A percentile compares a stretch with the other conserved stretches of the same genome.
phyloP scores from a whole-genome alignment of 441 rosid genomes.

The Erysimum cheiri region DNA sequence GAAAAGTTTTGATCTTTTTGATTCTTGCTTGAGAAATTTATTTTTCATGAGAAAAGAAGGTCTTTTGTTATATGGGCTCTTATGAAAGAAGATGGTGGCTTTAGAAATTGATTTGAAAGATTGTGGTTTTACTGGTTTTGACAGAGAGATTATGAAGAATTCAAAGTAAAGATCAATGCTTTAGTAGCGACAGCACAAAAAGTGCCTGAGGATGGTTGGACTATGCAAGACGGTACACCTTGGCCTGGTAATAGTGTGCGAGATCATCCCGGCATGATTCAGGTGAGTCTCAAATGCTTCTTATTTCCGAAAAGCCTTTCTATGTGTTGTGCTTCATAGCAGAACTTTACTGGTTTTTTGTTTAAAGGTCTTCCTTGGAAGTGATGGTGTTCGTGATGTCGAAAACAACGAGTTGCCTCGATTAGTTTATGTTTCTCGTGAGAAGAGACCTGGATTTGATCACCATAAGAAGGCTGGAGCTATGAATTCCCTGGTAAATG shows the following conservation, averaged over 20 bases:
- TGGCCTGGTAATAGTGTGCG: slow-evolving; percentile 96
- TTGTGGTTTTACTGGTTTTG: slow-evolving; percentile 33
- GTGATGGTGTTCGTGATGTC: slow-evolving; percentile 76
- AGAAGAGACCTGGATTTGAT: slow-evolving; percentile 95
- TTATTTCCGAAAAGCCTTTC: slow-evolving; percentile 24
- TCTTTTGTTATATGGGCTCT: neutral
- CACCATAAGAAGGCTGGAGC: slow-evolving; percentile 99
- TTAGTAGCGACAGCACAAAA: slow-evolving; percentile 89
- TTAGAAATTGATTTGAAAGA: slow-evolving; percentile 23
- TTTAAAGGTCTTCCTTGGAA: slow-evolving; percentile 86
- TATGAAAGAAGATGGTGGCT: neutral
- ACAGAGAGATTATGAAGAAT: slow-evolving; percentile 97
- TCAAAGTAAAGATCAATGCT: slow-evolving; percentile 83
- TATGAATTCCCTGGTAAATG: slow-evolving; percentile 85
- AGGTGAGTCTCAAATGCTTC: slow-evolving; percentile 55
- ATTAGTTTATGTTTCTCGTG: slow-evolving; percentile 92
- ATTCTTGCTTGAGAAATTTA: neutral
- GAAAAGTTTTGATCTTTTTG: neutral
- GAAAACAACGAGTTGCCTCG: slow-evolving; percentile 92
- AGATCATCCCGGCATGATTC: slow-evolving; percentile 99
- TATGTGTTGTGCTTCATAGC: slow-evolving; percentile 11
- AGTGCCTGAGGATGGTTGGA: slow-evolving; percentile 99
- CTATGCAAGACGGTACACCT: slow-evolving; percentile 98
- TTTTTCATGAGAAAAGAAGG: neutral
- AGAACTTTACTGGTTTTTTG: slow-evolving; percentile 13